Conservation (phyloP, 2,329 filamentous ascomycete species). For the Pseudogymnoascus sp. region DNA sequence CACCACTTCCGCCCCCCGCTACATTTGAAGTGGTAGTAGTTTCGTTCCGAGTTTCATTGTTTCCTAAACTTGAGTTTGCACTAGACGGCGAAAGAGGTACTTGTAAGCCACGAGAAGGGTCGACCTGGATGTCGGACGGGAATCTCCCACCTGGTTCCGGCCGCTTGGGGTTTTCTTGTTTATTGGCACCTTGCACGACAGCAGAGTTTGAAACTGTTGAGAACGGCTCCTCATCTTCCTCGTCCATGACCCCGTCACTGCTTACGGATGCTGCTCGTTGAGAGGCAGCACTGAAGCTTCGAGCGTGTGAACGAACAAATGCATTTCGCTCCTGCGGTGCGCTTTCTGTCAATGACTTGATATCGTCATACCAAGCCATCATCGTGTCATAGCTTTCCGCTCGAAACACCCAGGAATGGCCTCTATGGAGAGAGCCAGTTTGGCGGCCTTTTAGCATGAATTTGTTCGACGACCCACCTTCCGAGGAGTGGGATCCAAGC, state of each 20-base stretch:
- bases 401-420: conserved; percentile 63
- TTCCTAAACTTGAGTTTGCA: conserved; percentile 56
- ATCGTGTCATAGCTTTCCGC: conserved; percentile 80
- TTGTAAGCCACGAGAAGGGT: conserved; percentile 69
- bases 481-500: conserved; percentile 79
- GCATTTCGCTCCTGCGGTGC: conserved; percentile 79
- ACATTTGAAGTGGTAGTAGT: conserved; percentile 44
- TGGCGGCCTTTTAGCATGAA: conserved; percentile 96
- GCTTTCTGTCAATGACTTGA: conserved; percentile 81
- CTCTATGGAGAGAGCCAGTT: conserved; percentile 83
- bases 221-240: conserved; percentile 60
- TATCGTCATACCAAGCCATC: conserved; percentile 94
- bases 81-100: conserved; percentile 72
- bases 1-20: conserved; percentile 17
- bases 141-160: conserved; percentile 93
- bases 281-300: conserved; percentile 63
- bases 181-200: conserved; percentile 40
- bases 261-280: conserved; percentile 52
- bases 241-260: conserved; percentile 69
- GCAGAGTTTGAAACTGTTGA: conserved; percentile 49
- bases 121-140: conserved; percentile 84
- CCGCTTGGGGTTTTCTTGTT: conserved; percentile 50
- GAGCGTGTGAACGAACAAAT: conserved; percentile 74
- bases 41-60: conserved; percentile 37
- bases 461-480: conserved; percentile 82